These are phyloP conservation scores for Tylopilus intermedius DNA, from an alignment of 768 basidiomycete species.

Conservation along the genomic window DNA sequence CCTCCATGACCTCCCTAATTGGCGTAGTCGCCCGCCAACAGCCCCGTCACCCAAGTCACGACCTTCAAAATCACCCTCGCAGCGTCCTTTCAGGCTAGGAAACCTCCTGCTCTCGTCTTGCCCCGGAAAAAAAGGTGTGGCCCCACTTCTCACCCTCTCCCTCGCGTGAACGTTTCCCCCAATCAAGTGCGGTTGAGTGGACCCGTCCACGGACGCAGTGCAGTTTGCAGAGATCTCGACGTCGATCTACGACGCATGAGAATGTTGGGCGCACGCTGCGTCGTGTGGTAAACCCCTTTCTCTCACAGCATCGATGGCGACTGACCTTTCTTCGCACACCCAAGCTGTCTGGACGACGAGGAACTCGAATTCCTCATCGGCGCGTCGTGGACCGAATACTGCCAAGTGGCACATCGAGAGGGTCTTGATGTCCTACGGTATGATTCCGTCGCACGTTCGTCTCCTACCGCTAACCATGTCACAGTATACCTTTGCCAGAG, in stretches of 20 bases:
- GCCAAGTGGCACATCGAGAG: constrained; percentile 49
- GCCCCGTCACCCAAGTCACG: constrained; percentile 16
- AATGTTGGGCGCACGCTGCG: constrained; percentile 67
- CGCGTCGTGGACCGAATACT: constrained; percentile 80
- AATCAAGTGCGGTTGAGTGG: constrained; percentile 63
- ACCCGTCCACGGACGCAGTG: constrained; percentile 71
- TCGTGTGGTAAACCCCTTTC: constrained; percentile 59
- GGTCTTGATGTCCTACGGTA: constrained; percentile 81
- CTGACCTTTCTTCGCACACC: constrained; percentile 1
- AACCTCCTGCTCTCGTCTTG: constrained; percentile 88
- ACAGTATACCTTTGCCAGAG: constrained; percentile 84
- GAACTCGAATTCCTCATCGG: constrained; percentile 78
- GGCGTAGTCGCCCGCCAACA: constrained; percentile 16
- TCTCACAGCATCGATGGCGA: neutral
- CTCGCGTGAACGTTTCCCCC: neutral
- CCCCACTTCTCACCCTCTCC: neutral
- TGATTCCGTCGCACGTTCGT: constrained; percentile 1
- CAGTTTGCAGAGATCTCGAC: constrained; percentile 78
- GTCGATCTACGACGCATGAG: constrained; percentile 73
- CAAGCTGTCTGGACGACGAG: constrained; percentile 77
- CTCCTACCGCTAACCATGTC: neutral
- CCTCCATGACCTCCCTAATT: neutral
- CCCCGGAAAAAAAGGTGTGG: constrained; percentile 86
- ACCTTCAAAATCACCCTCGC: constrained; percentile 1
- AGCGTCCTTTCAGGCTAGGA: constrained; percentile 47